A percentile compares a stretch with the other conserved stretches of the same genome.
phyloP scores from a whole-genome alignment of 2,329 filamentous ascomycete genomes.

The Orbilia javanica region DNA sequence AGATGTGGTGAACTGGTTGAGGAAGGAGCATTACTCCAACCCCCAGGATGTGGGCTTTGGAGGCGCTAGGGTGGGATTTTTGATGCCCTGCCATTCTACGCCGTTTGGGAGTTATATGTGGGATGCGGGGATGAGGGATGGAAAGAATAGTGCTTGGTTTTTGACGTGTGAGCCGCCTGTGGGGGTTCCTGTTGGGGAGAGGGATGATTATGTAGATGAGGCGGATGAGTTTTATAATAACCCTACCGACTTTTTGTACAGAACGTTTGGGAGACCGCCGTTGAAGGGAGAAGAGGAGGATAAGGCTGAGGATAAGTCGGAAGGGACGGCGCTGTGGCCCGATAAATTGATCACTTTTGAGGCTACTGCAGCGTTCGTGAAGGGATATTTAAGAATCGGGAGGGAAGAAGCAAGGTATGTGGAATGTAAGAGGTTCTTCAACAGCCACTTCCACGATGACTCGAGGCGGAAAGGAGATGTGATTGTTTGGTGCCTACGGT shows the following conservation, averaged over 20 bases:
- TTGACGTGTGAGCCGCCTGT: slow-evolving; percentile 34
- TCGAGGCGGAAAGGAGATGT: slow-evolving; percentile 60
- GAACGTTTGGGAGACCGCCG: slow-evolving; percentile 63
- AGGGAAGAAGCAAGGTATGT: slow-evolving; percentile 20
- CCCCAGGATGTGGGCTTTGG: neutral
- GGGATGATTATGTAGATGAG: slow-evolving; percentile 83
- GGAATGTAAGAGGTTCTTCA: slow-evolving; percentile 61
- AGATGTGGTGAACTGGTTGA: slow-evolving; percentile 79
- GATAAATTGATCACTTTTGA: slow-evolving; percentile 61
- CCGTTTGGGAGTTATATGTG: slow-evolving; percentile 89
- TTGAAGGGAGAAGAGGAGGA: slow-evolving; percentile 31
- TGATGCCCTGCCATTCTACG: slow-evolving; percentile 96
- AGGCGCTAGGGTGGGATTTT: slow-evolving; percentile 74
- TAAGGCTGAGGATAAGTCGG: neutral
- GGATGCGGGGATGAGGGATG: slow-evolving; percentile 30
- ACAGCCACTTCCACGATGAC: slow-evolving; percentile 62
- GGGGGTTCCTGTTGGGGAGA: slow-evolving; percentile 66
- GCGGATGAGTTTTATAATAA: slow-evolving; percentile 88
- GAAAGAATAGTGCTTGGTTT: slow-evolving; percentile 66
- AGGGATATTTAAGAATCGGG: slow-evolving; percentile 28
- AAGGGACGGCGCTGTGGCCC: slow-evolving; percentile 58
- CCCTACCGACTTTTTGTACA: slow-evolving; percentile 71
- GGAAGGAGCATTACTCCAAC: slow-evolving; percentile 68
- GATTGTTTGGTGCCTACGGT: slow-evolving; percentile 59
- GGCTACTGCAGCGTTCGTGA: slow-evolving; percentile 56